Percentiles rank a stretch among this genome's conserved stretches.
Conservation (phyloP, 2,329 filamentous ascomycete genomes). For the Macrophomina pseudophaseolina region DNA sequence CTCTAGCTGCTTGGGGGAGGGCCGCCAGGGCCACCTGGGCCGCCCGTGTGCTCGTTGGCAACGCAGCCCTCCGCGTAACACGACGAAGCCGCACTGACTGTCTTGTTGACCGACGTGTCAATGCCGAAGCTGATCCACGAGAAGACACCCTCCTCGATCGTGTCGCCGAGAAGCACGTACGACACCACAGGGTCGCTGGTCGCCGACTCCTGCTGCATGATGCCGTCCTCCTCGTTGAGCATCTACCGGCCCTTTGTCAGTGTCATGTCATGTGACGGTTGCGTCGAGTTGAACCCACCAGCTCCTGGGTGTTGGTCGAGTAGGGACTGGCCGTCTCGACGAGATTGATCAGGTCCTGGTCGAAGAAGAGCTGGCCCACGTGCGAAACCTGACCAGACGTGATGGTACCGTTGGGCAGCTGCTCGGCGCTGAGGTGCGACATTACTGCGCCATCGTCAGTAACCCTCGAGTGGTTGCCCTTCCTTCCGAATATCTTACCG, state of each 20-base stretch:
- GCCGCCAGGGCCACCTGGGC: neutral
- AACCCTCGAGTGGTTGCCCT: neutral
- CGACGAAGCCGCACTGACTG: slow-evolving; percentile 13
- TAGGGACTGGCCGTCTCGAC: slow-evolving; percentile 57
- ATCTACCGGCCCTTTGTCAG: neutral
- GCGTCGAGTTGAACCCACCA: slow-evolving; percentile 45
- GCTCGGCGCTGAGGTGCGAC: slow-evolving; percentile 11
- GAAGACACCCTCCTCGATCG: slow-evolving; percentile 41
- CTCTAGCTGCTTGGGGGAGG: slow-evolving; percentile 1
- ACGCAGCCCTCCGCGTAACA: slow-evolving; percentile 25
- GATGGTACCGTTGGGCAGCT: slow-evolving; percentile 54
- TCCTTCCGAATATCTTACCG: neutral
- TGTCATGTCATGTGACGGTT: neutral
- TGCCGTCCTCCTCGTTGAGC: slow-evolving; percentile 56
- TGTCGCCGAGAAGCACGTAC: slow-evolving; percentile 62
- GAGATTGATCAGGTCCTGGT: slow-evolving; percentile 60
- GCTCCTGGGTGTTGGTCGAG: slow-evolving; percentile 46
- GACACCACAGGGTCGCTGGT: slow-evolving; percentile 60
- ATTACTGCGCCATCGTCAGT: slow-evolving; percentile 31
- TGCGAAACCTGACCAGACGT: slow-evolving; percentile 54
- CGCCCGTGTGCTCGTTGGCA: slow-evolving; percentile 20
- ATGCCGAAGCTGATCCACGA: slow-evolving; percentile 36
- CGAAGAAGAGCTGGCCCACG: slow-evolving; percentile 69
- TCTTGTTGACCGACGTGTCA: slow-evolving; percentile 23
- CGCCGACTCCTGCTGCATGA: slow-evolving; percentile 56